phyloP scores from a whole-genome alignment of 768 basidiomycete species.

The Hortiboletus campestris region DNA sequence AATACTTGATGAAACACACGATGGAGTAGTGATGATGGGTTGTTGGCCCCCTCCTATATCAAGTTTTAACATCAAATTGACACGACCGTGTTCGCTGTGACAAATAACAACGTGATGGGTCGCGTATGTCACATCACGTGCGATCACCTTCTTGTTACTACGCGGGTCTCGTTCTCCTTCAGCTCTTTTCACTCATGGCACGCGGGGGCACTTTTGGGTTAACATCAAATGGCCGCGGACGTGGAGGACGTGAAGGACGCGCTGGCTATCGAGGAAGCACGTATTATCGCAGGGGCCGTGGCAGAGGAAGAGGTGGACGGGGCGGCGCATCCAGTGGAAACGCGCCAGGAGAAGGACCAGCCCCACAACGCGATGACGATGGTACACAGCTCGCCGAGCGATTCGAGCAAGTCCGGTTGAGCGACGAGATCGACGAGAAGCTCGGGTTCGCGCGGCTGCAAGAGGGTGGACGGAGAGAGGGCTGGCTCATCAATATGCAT shows the following conservation, averaged over 20 bases:
- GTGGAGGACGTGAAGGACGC: conserved; percentile 44
- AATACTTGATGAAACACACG: background rate
- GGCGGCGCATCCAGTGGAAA: conserved; percentile 31
- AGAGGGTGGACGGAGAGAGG: conserved; percentile 74
- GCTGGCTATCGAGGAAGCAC: conserved; percentile 28
- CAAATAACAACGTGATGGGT: conserved; percentile 15
- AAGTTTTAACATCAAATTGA: background rate
- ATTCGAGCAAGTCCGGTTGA: conserved; percentile 73
- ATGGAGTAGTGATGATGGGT: background rate
- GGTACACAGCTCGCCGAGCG: conserved; percentile 83
- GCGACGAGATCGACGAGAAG: conserved; percentile 91
- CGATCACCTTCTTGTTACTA: background rate
- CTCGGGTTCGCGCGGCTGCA: conserved; percentile 82
- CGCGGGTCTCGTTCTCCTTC: conserved; percentile 5
- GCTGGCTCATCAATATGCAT: conserved; percentile 99
- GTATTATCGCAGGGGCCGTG: conserved; percentile 48
- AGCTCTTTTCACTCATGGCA: conserved; percentile 29
- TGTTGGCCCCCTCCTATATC: background rate
- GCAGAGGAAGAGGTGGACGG: conserved; percentile 42
- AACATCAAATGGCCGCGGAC: conserved; percentile 42
- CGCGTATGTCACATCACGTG: conserved; percentile 30
- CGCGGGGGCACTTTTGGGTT: conserved; percentile 57
- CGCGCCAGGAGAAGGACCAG: conserved; percentile 44
- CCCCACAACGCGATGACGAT: conserved; percentile 79
- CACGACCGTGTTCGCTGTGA: background rate